phyloP scores from a whole-genome alignment of 1,284 basidiomycete species.

The Kwoniella shivajii region DNA sequence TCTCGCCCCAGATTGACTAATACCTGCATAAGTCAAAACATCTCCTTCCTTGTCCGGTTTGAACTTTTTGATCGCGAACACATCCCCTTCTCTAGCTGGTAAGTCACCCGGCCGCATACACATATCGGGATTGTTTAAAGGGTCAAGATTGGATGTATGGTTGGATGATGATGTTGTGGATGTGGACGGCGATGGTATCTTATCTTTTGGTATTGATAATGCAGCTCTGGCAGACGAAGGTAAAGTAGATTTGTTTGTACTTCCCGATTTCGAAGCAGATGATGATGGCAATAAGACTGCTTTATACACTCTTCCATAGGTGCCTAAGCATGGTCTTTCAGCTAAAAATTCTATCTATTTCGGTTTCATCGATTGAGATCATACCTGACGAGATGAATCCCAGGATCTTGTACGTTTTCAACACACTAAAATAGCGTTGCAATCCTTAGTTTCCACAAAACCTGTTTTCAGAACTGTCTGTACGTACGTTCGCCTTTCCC shows the following conservation, averaged over 20 bases:
- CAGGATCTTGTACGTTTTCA: slow-evolving; percentile 83
- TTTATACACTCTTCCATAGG: slow-evolving; percentile 98
- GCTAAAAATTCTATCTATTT: no score
- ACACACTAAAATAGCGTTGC: slow-evolving; percentile 62
- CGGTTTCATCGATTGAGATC: no score
- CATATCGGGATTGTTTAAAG: slow-evolving; percentile 47
- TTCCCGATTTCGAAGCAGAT: slow-evolving; percentile 12
- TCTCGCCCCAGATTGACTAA: slow-evolving; percentile 82
- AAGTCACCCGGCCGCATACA: slow-evolving; percentile 61
- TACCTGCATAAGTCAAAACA: slow-evolving; percentile 89
- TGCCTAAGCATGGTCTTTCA: no score
- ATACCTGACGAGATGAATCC: slow-evolving; percentile 88
- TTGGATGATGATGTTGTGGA: slow-evolving; percentile 4
- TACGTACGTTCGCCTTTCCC: slow-evolving; percentile 58
- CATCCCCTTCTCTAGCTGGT: slow-evolving; percentile 61
- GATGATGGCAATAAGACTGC: slow-evolving; percentile 61
- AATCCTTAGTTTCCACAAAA: no score
- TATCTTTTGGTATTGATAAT: slow-evolving; percentile 27
- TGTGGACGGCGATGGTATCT: slow-evolving; percentile 20
- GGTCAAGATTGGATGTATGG: slow-evolving; percentile 15
- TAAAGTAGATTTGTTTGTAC: slow-evolving; percentile 21
- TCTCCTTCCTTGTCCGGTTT: slow-evolving; percentile 99
- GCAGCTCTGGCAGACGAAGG: slow-evolving; percentile 36
- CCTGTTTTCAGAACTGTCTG: no score
- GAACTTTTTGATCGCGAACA: slow-evolving; percentile 99